Percentiles rank a stretch among this genome's conserved stretches.
These are phyloP conservation scores for Lichtheimia hyalospora DNA, from an alignment of 371 early-diverging fungal species.

Conservation along the genomic window DNA sequence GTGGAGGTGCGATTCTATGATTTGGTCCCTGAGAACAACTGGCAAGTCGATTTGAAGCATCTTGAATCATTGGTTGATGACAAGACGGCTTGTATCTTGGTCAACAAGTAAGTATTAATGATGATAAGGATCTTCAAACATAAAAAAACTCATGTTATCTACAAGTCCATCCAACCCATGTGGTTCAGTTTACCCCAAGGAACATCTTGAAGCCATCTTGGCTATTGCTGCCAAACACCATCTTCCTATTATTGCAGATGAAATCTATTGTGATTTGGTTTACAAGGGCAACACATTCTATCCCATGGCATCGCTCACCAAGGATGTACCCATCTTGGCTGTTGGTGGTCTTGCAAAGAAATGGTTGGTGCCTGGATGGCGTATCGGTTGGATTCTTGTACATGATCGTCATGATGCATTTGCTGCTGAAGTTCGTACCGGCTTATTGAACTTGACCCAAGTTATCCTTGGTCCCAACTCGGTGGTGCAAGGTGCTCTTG, in stretches of 20 bases:
- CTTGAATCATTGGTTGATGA: conserved; percentile 80
- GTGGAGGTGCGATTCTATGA: conserved; percentile 79
- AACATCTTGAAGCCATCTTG: conserved; percentile 74
- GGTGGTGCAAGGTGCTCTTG: conserved; percentile 73
- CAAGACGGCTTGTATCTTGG: conserved; percentile 77
- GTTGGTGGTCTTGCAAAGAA: conserved; percentile 91
- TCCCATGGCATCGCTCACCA: conserved; percentile 74
- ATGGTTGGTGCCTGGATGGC: conserved; percentile 92
- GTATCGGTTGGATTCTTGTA: conserved; percentile 87
- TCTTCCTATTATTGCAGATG: conserved; percentile 88
- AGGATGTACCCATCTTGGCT: conserved; percentile 79
- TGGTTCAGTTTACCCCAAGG: conserved; percentile 80
- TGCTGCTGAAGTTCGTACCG: conserved; percentile 58
- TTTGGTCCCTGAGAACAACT: conserved; percentile 75
- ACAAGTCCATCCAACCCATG: conserved; percentile 84
- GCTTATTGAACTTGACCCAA: conserved; percentile 70
- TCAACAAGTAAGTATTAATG: conserved; percentile 70
- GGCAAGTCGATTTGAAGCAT: conserved; percentile 85
- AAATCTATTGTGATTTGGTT: conserved; percentile 92
- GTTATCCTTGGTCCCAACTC: conserved; percentile 86
- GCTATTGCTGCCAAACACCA: conserved; percentile 73
- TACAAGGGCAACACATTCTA: conserved; percentile 68
- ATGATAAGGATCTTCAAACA: background rate
- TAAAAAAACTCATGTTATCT: background rate
- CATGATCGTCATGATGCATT: conserved; percentile 71